Conservation (phyloP, 2,329 filamentous ascomycete species). For the Hypocreales sp. region DNA sequence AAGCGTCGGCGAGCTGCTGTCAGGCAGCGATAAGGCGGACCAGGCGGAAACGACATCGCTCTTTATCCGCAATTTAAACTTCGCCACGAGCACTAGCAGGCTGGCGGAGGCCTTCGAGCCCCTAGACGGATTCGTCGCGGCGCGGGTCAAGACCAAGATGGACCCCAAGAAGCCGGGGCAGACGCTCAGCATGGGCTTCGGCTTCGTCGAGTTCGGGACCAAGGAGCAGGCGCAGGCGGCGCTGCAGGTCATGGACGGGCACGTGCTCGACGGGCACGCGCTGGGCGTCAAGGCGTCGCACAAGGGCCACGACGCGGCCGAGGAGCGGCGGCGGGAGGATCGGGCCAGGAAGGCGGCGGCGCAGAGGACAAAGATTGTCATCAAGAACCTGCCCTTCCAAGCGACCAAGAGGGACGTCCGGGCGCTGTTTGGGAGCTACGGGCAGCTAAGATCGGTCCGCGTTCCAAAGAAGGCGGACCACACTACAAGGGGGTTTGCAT, state of each 20-base stretch:
- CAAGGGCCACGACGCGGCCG: conserved; percentile 72
- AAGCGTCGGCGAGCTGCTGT: conserved; percentile 54
- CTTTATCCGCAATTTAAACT: conserved; percentile 90
- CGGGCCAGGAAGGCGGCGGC: conserved; percentile 64
- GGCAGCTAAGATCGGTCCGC: conserved; percentile 80
- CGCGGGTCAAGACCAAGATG: conserved; percentile 80
- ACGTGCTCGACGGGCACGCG: conserved; percentile 74
- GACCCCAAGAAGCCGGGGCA: conserved; percentile 85
- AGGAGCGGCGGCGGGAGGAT: conserved; percentile 72
- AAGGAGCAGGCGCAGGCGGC: conserved; percentile 69
- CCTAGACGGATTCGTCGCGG: conserved; percentile 77
- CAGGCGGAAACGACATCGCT: conserved; percentile 58
- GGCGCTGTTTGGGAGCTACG: conserved; percentile 74
- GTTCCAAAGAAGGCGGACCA: conserved; percentile 92
- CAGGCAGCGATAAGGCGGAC: conserved; percentile 35
- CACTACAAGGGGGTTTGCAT: conserved; percentile 81
- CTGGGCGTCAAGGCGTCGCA: conserved; percentile 77
- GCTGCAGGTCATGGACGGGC: conserved; percentile 72
- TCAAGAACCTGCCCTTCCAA: conserved; percentile 98
- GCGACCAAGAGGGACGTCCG: conserved; percentile 85
- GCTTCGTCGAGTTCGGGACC: conserved; percentile 77
- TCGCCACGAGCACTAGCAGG: conserved; percentile 64
- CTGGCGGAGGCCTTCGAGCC: conserved; percentile 66
- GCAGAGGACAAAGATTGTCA: conserved; percentile 78
- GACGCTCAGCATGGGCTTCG: conserved; percentile 91